Evolutionary conservation across 257 asterid species (phyloP).

Genomic region (Solanum clarkiae): DNA sequence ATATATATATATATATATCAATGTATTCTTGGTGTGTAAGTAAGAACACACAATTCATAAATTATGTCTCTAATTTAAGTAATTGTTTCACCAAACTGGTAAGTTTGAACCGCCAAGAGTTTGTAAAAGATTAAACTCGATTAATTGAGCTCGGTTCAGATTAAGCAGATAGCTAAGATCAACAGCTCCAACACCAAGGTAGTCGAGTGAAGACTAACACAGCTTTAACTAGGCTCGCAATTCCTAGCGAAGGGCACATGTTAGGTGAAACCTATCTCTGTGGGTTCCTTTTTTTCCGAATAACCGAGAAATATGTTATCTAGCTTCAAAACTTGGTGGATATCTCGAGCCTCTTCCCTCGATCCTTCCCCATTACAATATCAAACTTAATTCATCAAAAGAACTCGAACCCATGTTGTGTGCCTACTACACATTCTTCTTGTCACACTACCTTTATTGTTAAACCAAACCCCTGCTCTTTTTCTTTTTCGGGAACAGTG

Average conservation of each 20-base stretch:
- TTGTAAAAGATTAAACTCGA: background rate
- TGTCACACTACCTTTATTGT: background rate
- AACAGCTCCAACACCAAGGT: background rate
- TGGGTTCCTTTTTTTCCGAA: background rate
- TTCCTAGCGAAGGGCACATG: background rate
- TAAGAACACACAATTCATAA: no score
- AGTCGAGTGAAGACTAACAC: background rate
- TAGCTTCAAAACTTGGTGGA: background rate
- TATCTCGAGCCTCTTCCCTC: background rate
- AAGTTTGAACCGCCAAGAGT: background rate
- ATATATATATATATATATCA: no score
- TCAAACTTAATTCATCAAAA: background rate
- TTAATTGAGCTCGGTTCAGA: background rate
- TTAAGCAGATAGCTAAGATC: background rate
- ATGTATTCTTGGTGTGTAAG: no score
- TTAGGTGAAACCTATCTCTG: background rate
- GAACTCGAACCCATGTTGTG: background rate
- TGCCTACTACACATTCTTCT: background rate
- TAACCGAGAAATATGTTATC: background rate
- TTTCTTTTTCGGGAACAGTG: no score
- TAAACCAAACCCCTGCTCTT: background rate
- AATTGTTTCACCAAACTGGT: background rate
- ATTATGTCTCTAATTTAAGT: no score
- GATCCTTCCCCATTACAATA: background rate
- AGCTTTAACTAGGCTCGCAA: background rate